These are phyloP conservation scores for Dianthus caryophyllus DNA, from an alignment of 148 eudicot species.

Conservation along the genomic window DNA sequence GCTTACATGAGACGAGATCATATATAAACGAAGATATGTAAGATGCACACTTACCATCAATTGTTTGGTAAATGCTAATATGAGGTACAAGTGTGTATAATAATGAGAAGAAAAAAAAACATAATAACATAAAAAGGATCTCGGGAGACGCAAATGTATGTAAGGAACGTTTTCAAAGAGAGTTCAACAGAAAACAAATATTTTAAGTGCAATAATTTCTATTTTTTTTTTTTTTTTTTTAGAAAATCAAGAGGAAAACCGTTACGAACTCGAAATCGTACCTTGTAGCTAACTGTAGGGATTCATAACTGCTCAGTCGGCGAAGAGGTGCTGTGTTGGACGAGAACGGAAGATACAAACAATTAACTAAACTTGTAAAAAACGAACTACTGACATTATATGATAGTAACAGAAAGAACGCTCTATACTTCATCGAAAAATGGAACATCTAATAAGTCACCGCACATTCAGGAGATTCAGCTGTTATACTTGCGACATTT, in stretches of 20 bases:
- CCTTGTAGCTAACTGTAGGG: conserved; percentile 65
- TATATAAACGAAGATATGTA: not conserved
- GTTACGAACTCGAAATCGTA: conserved; percentile 24
- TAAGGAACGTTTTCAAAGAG: too few species aligned
- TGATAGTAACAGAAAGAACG: not conserved
- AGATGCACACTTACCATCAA: not conserved
- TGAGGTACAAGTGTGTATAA: too few species aligned
- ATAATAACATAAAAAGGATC: not conserved
- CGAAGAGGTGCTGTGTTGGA: conserved; percentile 49
- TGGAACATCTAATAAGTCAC: too few species aligned
- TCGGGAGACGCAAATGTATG: not conserved
- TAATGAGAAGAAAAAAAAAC: too few species aligned
- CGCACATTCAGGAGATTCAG: too few species aligned
- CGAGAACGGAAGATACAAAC: not conserved
- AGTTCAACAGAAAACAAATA: too few species aligned
- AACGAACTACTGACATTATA: not conserved
- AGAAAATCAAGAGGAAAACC: too few species aligned
- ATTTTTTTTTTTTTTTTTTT: too few species aligned
- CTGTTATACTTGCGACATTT: too few species aligned
- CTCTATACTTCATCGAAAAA: too few species aligned
- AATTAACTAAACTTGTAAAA: not conserved
- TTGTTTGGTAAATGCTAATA: too few species aligned
- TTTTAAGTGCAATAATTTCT: too few species aligned
- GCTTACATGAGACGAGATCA: not conserved
- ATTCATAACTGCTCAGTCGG: conserved; percentile 54